Evolutionary conservation across 495 filamentous ascomycete species (phyloP).

Genomic region (Antarctomyces pellizariae): DNA sequence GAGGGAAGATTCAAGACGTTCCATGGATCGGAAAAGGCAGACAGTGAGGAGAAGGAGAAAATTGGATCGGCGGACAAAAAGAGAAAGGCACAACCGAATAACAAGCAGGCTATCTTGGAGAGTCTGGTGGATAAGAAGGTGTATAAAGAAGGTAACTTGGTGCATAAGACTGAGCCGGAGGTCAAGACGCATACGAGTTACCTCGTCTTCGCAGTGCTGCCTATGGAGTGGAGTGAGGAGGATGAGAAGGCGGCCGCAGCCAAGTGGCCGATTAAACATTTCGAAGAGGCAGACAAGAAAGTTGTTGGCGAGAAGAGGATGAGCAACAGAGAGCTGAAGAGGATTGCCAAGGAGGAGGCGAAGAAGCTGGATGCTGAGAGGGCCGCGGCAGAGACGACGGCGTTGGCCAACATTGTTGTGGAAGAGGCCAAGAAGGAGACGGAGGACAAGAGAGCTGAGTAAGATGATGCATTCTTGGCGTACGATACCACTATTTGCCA

Average conservation of each 20-base stretch:
- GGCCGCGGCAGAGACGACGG: conserved; percentile 13
- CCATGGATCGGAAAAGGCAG: conserved; percentile 14
- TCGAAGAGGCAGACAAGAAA: conserved; percentile 12
- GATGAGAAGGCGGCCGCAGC: conserved; percentile 48
- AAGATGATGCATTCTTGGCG: too few relatives aligned
- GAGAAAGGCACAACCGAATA: conserved; percentile 9
- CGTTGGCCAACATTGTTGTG: conserved; percentile 4
- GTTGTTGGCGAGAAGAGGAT: conserved; percentile 18
- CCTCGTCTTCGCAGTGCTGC: conserved; percentile 78
- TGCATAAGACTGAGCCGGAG: conserved; percentile 64
- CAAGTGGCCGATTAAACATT: conserved; percentile 30
- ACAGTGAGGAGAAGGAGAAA: conserved; percentile 12
- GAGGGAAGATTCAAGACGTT: conserved; percentile 38
- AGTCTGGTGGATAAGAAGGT: conserved; percentile 9
- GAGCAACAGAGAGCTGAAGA: conserved; percentile 29
- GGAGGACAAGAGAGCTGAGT: conserved; percentile 8
- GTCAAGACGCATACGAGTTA: conserved; percentile 90
- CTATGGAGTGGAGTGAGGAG: conserved; percentile 58
- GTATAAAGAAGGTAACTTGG: conserved; percentile 39
- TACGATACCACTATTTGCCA: too few relatives aligned
- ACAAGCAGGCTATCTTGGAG: conserved; percentile 8
- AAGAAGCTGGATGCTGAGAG: conserved; percentile 12
- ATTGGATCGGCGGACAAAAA: conserved; percentile 8
- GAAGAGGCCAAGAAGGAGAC: conserved; percentile 10
- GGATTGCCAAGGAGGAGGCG: conserved; percentile 25